Percentiles rank a stretch among this genome's conserved stretches.
These are phyloP conservation scores for Prunus armeniaca DNA, from an alignment of 306 rosid genomes.

Conservation along the genomic window DNA sequence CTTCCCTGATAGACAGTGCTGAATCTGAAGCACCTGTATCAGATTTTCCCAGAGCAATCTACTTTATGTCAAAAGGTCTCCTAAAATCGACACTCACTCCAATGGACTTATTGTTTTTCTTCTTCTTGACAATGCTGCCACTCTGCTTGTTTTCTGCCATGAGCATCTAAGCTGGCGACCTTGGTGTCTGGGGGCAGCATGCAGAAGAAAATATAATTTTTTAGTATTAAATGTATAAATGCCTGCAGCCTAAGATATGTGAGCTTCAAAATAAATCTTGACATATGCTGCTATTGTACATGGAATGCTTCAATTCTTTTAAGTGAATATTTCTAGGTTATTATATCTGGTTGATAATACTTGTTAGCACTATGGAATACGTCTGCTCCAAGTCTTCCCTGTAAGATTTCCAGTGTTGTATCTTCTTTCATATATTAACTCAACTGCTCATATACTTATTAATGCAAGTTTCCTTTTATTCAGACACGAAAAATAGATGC, in stretches of 20 bases:
- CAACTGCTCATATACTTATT: neutral
- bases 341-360: neutral
- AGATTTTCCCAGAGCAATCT: neutral
- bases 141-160: neutral
- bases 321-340: neutral
- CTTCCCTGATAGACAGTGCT: neutral
- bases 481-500: slow-evolving; percentile 43
- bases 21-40: neutral
- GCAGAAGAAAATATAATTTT: neutral
- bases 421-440: neutral
- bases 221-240: neutral
- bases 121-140: neutral
- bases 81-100: neutral
- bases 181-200: neutral
- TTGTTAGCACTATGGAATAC: neutral
- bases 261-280: neutral
- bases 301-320: neutral
- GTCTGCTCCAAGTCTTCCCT: neutral
- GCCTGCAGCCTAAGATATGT: neutral
- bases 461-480: slow-evolving; percentile 13
- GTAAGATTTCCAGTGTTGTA: neutral
- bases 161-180: neutral
- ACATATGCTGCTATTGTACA: neutral
- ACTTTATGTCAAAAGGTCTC: neutral
- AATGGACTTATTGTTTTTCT: neutral